These are phyloP conservation scores for Anaeromyces robustus DNA, from an alignment of 192 early-diverging fungal species.

Conservation along the genomic window DNA sequence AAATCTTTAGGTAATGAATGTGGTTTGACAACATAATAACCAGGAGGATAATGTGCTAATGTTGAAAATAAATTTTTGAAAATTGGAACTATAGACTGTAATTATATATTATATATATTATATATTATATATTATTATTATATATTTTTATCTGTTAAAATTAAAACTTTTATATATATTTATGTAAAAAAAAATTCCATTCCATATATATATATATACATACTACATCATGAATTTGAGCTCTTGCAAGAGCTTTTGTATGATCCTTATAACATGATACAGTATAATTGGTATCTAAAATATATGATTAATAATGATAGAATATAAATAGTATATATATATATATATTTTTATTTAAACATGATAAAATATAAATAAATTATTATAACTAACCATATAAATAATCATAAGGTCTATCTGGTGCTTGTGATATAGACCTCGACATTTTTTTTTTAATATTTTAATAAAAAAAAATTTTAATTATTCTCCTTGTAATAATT, in stretches of 20 bases:
- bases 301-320: neutral
- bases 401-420: constrained; percentile 32
- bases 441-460: neutral
- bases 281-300: constrained; percentile 30
- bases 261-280: constrained; percentile 35
- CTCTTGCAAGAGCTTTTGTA: constrained; percentile 16
- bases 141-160: constrained; percentile 1
- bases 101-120: neutral
- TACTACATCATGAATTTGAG: constrained; percentile 33
- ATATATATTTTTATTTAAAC: neutral
- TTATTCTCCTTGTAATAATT: too few species aligned
- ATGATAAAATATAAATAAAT: neutral
- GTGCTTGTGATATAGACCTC: neutral
- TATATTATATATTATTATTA: neutral
- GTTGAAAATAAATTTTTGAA: constrained; percentile 42
- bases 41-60: constrained; percentile 17
- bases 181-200: neutral
- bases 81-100: constrained; percentile 25
- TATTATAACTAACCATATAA: constrained; percentile 23
- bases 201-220: neutral
- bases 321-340: neutral
- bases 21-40: constrained; percentile 13
- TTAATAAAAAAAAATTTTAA: too few species aligned
- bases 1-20: constrained; percentile 9
- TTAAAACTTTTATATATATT: neutral